Percentiles rank a stretch among this genome's conserved stretches.
Conservation (phyloP, 192 early-diverging fungal genomes). For the Podochytrium sp. region DNA sequence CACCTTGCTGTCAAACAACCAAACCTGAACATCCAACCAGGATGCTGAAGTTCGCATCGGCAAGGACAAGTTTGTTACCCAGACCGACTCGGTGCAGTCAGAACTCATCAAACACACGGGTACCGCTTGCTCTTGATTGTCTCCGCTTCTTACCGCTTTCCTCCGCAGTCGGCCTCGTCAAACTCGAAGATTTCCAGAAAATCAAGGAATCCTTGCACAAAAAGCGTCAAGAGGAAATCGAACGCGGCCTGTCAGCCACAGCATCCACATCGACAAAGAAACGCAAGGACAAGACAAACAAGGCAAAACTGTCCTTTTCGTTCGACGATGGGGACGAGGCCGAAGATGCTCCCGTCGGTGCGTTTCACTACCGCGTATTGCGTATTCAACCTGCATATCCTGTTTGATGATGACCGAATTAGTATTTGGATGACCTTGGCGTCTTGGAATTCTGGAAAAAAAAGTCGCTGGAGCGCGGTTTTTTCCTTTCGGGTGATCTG, state of each 20-base stretch:
- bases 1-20: background rate
- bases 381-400: too few species aligned
- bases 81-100: slow-evolving; percentile 76
- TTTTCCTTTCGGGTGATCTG: too few species aligned
- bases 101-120: slow-evolving; percentile 82
- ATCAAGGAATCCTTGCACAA: slow-evolving; percentile 79
- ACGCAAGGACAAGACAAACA: slow-evolving; percentile 63
- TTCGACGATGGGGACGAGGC: slow-evolving; percentile 45
- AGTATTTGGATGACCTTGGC: too few species aligned
- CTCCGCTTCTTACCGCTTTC: background rate
- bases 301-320: slow-evolving; percentile 78
- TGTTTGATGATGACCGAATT: too few species aligned
- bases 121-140: background rate
- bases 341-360: slow-evolving; percentile 15
- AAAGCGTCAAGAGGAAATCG: slow-evolving; percentile 69
- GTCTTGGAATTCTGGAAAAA: too few species aligned
- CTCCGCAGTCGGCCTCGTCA: slow-evolving; percentile 75
- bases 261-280: slow-evolving; percentile 48
- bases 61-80: slow-evolving; percentile 77
- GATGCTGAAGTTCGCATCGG: slow-evolving; percentile 72
- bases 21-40: slow-evolving; percentile 31
- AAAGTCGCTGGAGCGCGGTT: too few species aligned
- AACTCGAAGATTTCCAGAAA: slow-evolving; percentile 87
- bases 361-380: too few species aligned
- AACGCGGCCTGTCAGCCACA: slow-evolving; percentile 42